A percentile compares a stretch with the other conserved stretches of the same genome.
Conservation (phyloP, 768 basidiomycete species). For the Xerocomus brunneocitrinus region DNA sequence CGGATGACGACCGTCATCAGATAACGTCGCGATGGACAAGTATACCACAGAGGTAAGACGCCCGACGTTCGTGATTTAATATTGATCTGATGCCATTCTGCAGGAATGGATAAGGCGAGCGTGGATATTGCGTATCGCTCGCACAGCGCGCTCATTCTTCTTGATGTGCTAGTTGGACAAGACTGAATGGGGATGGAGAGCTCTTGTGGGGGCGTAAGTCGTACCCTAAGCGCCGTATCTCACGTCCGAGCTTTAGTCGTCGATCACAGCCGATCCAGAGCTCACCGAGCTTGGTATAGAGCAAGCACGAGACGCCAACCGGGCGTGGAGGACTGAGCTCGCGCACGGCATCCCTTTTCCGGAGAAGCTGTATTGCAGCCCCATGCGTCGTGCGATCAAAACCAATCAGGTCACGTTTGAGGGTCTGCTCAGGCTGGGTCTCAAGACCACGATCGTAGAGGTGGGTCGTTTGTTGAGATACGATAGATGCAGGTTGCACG, state of each 20-base stretch:
- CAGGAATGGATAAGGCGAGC: conserved; percentile 60
- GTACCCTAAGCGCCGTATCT: background rate
- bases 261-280: conserved; percentile 54
- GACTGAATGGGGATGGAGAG: conserved; percentile 57
- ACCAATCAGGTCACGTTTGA: conserved; percentile 54
- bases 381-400: conserved; percentile 55
- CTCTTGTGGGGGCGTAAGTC: conserved; percentile 71
- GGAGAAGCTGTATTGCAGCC: conserved; percentile 55
- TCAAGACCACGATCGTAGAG: conserved; percentile 49
- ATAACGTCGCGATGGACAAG: conserved; percentile 66
- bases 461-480: conserved; percentile 28
- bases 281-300: conserved; percentile 53
- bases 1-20: conserved; percentile 42
- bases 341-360: conserved; percentile 43
- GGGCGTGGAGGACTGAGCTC: conserved; percentile 48
- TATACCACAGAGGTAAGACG: conserved; percentile 48
- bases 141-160: background rate
- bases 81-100: background rate
- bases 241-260: background rate
- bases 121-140: background rate
- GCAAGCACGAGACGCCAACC: conserved; percentile 48
- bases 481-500: background rate
- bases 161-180: conserved; percentile 46
- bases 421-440: conserved; percentile 31
- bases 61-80: background rate